A percentile compares a stretch with the other conserved stretches of the same genome.
These are phyloP conservation scores for Papiliotrema terrestris DNA, from an alignment of 1,284 basidiomycete genomes.

Conservation along the genomic window DNA sequence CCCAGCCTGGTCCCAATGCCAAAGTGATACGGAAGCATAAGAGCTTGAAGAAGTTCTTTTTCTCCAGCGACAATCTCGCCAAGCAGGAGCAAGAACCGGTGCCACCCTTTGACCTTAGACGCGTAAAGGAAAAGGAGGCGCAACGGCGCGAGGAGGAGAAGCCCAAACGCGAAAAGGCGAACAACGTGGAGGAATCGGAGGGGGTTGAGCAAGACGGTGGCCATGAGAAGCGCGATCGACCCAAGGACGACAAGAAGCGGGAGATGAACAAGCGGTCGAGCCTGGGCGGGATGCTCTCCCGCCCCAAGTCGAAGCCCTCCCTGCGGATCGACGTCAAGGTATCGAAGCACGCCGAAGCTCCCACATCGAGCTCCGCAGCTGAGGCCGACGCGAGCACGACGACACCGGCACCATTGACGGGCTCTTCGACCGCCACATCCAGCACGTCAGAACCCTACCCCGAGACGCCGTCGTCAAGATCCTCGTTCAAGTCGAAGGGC, in stretches of 20 bases:
- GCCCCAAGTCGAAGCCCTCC: constrained; percentile 23
- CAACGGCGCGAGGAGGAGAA: not conserved
- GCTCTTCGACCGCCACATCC: constrained; percentile 2
- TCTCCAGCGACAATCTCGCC: constrained; percentile 7
- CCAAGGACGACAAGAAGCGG: not conserved
- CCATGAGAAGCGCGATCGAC: not conserved
- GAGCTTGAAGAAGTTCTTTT: constrained; percentile 30
- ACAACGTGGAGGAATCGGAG: not conserved
- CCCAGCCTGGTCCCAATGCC: not conserved
- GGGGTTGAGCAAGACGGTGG: not conserved
- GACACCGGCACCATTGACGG: not conserved
- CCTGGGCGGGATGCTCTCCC: constrained; percentile 10
- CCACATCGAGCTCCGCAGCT: not conserved
- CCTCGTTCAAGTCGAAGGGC: not conserved
- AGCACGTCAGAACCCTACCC: not conserved
- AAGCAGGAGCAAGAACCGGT: not conserved
- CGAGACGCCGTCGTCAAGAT: not conserved
- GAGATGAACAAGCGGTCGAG: not conserved
- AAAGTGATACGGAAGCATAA: constrained; percentile 24
- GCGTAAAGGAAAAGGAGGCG: not conserved
- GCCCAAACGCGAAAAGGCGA: not conserved
- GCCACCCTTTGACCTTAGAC: not conserved
- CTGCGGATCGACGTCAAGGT: constrained; percentile 24
- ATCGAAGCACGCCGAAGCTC: constrained; percentile 1
- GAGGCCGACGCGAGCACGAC: not conserved